phyloP scores from a whole-genome alignment of 2,329 filamentous ascomycete genomes.

The Xylaria sp. region DNA sequence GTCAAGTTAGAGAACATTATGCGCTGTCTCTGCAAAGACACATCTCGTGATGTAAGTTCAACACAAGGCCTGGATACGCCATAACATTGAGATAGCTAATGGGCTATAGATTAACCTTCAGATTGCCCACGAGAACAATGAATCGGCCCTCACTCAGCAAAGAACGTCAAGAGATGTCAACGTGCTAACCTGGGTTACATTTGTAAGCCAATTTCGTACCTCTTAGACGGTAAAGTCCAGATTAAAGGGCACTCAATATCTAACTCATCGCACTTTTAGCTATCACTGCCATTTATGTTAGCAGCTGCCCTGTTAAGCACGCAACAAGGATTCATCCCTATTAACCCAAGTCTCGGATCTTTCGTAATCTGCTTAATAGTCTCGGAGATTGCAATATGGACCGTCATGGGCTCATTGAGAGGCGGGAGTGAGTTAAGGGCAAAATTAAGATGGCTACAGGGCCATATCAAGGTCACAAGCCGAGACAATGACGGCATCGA shows the following conservation, averaged over 20 bases:
- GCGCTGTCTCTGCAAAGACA: constrained; percentile 1
- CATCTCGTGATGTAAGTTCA: constrained; percentile 1
- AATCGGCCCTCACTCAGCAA: constrained; percentile 9
- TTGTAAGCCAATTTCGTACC: constrained; percentile 4
- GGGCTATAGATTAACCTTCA: constrained; percentile 6
- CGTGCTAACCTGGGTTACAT: constrained; percentile 16
- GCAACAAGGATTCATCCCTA: constrained; percentile 11
- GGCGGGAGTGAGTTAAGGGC: not conserved
- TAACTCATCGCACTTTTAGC: not conserved
- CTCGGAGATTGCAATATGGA: not conserved
- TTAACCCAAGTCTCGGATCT: constrained; percentile 4
- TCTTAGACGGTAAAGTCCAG: too few relatives aligned
- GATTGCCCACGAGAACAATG: constrained; percentile 12
- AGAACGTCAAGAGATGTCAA: constrained; percentile 6
- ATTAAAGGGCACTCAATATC: too few relatives aligned
- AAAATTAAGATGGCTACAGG: not conserved
- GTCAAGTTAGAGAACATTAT: not conserved
- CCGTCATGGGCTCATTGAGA: not conserved
- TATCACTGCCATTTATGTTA: constrained; percentile 1
- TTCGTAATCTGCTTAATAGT: constrained; percentile 1
- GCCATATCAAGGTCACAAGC: not conserved
- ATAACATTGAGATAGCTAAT: not conserved
- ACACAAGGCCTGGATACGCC: not conserved
- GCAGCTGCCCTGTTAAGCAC: constrained; percentile 9
- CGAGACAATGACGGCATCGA: not conserved